These are phyloP conservation scores for Epichloe glyceriae DNA, from an alignment of 2,329 filamentous ascomycete genomes.

Conservation along the genomic window DNA sequence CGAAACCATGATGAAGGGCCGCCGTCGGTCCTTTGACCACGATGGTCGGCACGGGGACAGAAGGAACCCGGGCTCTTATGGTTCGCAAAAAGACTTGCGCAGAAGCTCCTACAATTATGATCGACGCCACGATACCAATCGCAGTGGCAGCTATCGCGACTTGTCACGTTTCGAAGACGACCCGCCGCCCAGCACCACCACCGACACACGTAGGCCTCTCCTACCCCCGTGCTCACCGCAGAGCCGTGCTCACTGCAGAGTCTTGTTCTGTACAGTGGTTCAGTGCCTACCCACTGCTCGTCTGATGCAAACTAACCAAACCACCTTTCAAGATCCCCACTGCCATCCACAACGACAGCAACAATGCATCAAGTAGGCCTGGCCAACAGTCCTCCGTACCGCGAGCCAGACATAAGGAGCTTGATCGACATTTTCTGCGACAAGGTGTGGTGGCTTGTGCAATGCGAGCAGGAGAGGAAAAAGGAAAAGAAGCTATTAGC, in stretches of 20 bases:
- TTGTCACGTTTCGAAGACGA: not conserved
- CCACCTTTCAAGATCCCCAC: not conserved
- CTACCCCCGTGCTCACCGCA: too few species aligned
- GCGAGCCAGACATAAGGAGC: constrained; percentile 4
- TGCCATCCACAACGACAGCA: not conserved
- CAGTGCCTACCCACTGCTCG: too few species aligned
- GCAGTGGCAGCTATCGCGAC: not conserved
- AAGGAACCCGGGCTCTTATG: too few species aligned
- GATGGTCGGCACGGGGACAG: not conserved
- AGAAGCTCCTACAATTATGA: not conserved
- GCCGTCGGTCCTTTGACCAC: not conserved
- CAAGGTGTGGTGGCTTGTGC: constrained; percentile 10
- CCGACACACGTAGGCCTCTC: not conserved
- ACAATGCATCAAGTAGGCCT: constrained; percentile 1
- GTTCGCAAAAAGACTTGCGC: not conserved
- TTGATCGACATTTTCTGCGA: constrained; percentile 13
- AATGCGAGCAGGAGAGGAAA: constrained; percentile 9
- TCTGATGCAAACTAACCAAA: not conserved
- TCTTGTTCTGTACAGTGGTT: too few species aligned
- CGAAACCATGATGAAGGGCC: not conserved
- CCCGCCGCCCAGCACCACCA: not conserved
- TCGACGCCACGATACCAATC: not conserved
- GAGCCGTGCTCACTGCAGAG: too few species aligned
- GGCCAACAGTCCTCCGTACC: not conserved
- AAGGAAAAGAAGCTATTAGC: constrained; percentile 7